Evolutionary conservation across 331 rosid genomes (phyloP), one percentile per base, ranked within the genome.

Genomic region (Pyracantha coccinea): DNA sequence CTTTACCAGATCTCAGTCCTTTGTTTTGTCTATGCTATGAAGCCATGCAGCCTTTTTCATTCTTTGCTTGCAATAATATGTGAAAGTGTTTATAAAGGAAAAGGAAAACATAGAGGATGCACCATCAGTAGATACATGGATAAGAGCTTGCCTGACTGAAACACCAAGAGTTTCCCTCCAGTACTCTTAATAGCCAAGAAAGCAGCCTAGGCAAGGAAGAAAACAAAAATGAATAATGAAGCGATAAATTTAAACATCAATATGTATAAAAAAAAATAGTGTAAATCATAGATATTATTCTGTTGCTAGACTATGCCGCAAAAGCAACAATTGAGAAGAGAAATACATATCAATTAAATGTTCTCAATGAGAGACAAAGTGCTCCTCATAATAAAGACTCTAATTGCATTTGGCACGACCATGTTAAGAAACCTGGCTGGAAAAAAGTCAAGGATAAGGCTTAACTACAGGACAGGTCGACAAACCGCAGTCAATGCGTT

Each of bases 91-190:
- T 8, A 52, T 19, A 50, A 5, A 27, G 35, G n/a, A 52, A 52
- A 15, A 52, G 47, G 29, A 17, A 50, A 38, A 74, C 47, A 41
- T 3, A 38, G 5, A 52, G 59, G 62, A 35, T 45, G 68, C 50
- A 24, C 33, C 57, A 74, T 31, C 50, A 67, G 72, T 29, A 75
- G 25, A 47, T 16, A 77, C 16, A 41, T 41, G 15, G 38, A 16
- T 64, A 73, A 68, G 68, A 86, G 68, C 95, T 83, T 86, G 86
- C 99, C 99, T 86, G 99, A 94, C 85, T 92, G 99, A 85, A 94
- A 94, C 66, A 86, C 95, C 97, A 94, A 31, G 61, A 94, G 85
- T 74, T 94, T 94, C 72, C 99, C 99, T 82, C 99, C 97, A 7
- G 88, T 89, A 75, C 87, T 84, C 88, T 92, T 94, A 90, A 90